A percentile compares a stretch with the other conserved stretches of the same genome.
These are phyloP conservation scores for Simplicillium sp. DNA, from an alignment of 2,329 filamentous ascomycete genomes.

Conservation along the genomic window DNA sequence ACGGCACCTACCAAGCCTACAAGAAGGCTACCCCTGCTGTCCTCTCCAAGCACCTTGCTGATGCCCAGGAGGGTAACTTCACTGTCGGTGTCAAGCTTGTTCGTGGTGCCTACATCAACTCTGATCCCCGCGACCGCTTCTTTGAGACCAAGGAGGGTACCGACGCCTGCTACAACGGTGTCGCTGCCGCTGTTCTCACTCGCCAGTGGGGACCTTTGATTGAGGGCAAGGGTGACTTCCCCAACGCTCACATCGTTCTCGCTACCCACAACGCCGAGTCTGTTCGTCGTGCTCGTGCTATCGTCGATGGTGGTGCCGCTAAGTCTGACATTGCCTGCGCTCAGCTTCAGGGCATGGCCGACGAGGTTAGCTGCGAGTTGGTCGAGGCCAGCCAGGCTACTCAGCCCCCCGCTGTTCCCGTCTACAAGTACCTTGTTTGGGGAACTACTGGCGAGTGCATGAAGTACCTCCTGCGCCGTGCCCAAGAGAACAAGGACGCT, in stretches of 20 bases:
- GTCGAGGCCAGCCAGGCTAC: conserved; percentile 23
- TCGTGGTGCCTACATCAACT: conserved; percentile 62
- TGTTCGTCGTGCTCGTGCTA: conserved; percentile 46
- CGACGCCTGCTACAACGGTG: conserved; percentile 61
- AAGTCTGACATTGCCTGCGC: conserved; percentile 34
- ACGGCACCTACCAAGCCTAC: conserved; percentile 74
- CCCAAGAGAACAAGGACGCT: conserved; percentile 65
- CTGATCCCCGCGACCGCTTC: conserved; percentile 60
- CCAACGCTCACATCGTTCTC: conserved; percentile 55
- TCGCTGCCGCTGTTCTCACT: conserved; percentile 58
- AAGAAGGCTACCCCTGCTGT: conserved; percentile 52
- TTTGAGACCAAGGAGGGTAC: conserved; percentile 65
- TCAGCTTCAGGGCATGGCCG: conserved; percentile 92
- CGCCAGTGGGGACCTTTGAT: conserved; percentile 32
- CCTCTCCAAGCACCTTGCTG: conserved; percentile 49
- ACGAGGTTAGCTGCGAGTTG: conserved; percentile 70
- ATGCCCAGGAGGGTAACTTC: conserved; percentile 50
- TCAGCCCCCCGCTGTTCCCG: conserved; percentile 35
- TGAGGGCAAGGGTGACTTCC: conserved; percentile 35
- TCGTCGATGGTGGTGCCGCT: conserved; percentile 35
- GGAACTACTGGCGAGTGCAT: conserved; percentile 71
- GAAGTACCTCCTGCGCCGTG: conserved; percentile 60
- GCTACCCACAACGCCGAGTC: conserved; percentile 76
- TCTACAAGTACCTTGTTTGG: conserved; percentile 64
- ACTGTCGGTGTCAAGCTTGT: conserved; percentile 67